phyloP scores from a whole-genome alignment of 305 asterid genomes.

The Fraxinus angustifolia region DNA sequence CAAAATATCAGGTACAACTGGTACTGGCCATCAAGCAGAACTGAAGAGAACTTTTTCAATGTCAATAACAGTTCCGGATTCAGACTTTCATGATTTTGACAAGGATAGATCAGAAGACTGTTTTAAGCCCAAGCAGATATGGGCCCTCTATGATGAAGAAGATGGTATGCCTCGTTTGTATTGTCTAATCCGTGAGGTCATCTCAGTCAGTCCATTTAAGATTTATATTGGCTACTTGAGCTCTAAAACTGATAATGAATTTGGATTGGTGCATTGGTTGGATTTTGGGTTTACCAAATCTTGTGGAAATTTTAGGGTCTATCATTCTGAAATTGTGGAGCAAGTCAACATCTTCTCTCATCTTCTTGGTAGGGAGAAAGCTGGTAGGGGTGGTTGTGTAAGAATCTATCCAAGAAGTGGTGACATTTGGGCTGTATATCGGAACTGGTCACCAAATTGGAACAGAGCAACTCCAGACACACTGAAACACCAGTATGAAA shows the following conservation, averaged over 20 bases:
- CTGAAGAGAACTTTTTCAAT: constrained; percentile 52
- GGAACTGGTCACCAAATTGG: constrained; percentile 93
- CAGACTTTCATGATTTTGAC: constrained; percentile 92
- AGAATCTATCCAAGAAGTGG: constrained; percentile 88
- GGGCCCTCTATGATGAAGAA: constrained; percentile 96
- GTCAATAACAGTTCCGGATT: constrained; percentile 82
- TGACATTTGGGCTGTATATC: constrained; percentile 89
- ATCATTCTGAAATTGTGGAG: constrained; percentile 74
- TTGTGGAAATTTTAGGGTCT: constrained; percentile 87
- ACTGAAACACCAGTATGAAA: constrained; percentile 84
- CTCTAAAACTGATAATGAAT: constrained; percentile 69
- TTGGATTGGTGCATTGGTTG: constrained; percentile 86
- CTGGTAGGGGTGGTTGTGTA: constrained; percentile 91
- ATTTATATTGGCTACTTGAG: constrained; percentile 42
- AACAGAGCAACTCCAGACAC: constrained; percentile 62
- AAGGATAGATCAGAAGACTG: constrained; percentile 74
- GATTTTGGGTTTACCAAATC: constrained; percentile 86
- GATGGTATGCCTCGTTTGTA: constrained; percentile 98
- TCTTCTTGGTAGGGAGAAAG: constrained; percentile 71
- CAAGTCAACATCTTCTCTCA: constrained; percentile 94
- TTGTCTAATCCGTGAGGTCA: constrained; percentile 76
- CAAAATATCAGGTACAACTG: constrained; percentile 27
- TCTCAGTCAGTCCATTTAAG: constrained; percentile 76
- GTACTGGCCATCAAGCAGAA: constrained; percentile 36
- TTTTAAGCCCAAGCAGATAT: constrained; percentile 83